Percentiles rank a stretch among this genome's conserved stretches.
These are phyloP conservation scores for Zymoseptoria brevis DNA, from an alignment of 2,329 filamentous ascomycete species.

Conservation along the genomic window DNA sequence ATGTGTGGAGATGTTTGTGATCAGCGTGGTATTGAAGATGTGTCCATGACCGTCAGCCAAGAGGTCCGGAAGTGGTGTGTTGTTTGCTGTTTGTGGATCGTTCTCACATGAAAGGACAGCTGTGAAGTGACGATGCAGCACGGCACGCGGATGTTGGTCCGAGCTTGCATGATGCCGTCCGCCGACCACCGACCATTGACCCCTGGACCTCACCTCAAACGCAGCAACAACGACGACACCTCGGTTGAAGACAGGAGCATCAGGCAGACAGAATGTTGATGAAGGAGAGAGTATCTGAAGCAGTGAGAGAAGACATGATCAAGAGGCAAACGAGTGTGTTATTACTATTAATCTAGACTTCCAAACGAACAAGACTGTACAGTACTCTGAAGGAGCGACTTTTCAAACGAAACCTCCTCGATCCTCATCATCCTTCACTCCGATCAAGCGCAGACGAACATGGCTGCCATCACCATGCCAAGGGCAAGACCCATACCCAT, in stretches of 20 bases:
- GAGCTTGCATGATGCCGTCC: no score
- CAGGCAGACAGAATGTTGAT: not conserved
- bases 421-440: not conserved
- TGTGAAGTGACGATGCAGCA: not conserved
- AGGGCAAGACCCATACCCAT: not conserved
- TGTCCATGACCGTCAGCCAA: constrained; percentile 23
- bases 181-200: not conserved
- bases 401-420: not conserved
- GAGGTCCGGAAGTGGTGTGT: constrained; percentile 13
- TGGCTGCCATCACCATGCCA: not conserved
- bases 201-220: not conserved
- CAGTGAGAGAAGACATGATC: not conserved
- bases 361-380: not conserved
- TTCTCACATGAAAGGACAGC: not conserved
- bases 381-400: not conserved
- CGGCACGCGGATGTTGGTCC: not conserved
- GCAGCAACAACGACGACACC: not conserved
- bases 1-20: constrained; percentile 1
- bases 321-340: not conserved
- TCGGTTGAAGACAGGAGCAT: not conserved
- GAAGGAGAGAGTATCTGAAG: not conserved
- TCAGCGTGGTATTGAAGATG: constrained; percentile 3
- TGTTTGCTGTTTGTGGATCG: not conserved
- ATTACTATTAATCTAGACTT: not conserved
- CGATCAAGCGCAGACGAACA: not conserved